Conservation (phyloP, 2,329 filamentous ascomycete species). For the Plenodomus lindquistii region DNA sequence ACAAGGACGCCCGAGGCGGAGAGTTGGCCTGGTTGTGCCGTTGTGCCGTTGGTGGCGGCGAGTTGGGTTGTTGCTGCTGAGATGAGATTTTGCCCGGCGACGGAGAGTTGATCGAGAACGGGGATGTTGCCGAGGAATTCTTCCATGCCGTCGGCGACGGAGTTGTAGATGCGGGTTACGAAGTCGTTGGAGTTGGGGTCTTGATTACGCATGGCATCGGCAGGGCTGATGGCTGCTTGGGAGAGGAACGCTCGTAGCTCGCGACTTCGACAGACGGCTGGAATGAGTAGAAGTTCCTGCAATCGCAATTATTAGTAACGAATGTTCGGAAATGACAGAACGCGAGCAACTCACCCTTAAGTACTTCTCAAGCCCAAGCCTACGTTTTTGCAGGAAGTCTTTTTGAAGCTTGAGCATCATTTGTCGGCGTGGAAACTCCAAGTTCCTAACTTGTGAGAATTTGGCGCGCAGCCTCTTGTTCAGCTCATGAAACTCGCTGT, state of each 20-base stretch:
- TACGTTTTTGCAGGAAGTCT: slow-evolving; percentile 90
- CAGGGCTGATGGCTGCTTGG: slow-evolving; percentile 75
- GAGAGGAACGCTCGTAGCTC: slow-evolving; percentile 92
- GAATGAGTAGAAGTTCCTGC: slow-evolving; percentile 76
- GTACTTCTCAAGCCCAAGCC: slow-evolving; percentile 82
- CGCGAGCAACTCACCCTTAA: slow-evolving; percentile 49
- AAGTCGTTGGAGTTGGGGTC: slow-evolving; percentile 69
- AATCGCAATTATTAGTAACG: neutral
- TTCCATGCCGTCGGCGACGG: slow-evolving; percentile 96
- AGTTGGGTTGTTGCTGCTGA: slow-evolving; percentile 67
- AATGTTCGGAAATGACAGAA: neutral
- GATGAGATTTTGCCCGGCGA: slow-evolving; percentile 88
- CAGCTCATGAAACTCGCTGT: slow-evolving; percentile 95
- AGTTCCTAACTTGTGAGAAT: slow-evolving; percentile 83
- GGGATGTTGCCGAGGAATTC: slow-evolving; percentile 96
- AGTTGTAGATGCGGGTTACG: slow-evolving; percentile 93
- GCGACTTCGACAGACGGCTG: slow-evolving; percentile 90
- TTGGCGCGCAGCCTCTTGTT: slow-evolving; percentile 84
- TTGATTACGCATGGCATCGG: slow-evolving; percentile 65
- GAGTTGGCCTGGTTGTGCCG: slow-evolving; percentile 15
- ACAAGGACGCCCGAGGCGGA: slow-evolving; percentile 39
- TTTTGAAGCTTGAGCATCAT: slow-evolving; percentile 96
- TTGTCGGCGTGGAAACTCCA: slow-evolving; percentile 89
- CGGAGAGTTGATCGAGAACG: slow-evolving; percentile 89
- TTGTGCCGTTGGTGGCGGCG: slow-evolving; percentile 36